Base-by-base conservation (phyloP, 345 rosid species). In the Hypericum perforatum region DNA sequence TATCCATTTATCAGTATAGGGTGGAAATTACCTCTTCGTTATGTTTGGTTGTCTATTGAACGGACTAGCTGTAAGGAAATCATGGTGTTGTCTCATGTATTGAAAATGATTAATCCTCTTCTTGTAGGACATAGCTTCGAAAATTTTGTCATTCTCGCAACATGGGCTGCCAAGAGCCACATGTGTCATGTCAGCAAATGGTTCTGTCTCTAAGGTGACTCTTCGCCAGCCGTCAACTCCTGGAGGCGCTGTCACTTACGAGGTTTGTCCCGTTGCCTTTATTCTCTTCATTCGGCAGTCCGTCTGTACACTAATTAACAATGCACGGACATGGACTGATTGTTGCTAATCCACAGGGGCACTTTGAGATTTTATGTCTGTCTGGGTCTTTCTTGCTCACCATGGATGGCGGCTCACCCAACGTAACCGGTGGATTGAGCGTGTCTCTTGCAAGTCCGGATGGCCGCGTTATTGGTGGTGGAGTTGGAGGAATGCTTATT, bases 381-480 rank as follows among this genome's bases (percentile, higher is more conserved):
- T 88, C 98, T 0, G 89, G 84, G 58, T 88, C 91, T 44, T 83
- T 74, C 68, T 58, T 85, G 70, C 56, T 74, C 36, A 66, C 82
- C 11, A 73, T 54, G 29, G 65, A 64, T 41, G 67, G 77, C 16
- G 75, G 86, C 41, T 62, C 82, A 16, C 77, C 66, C 49, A 69
- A 82, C 55, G 74, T 77, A 73, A 69, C 73, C 54, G 98, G 91
- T 46, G 84, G 84, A 59, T 67, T 92, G 37, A 85, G 89, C 61
- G 87, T 85, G 58, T 88, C 94, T 15, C 86, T 92, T 52, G 96
- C 97, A 49, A 84, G 95, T 63, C 91, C 97, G 0, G 95, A 88
- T 60, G 98, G 98, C 8, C 91, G 81, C 14, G 91, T 92, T 63
- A 78, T 92, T 57, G 98, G 98, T 11, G 98, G 98, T 59, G 86